phyloP scores from a whole-genome alignment of 2,329 filamentous ascomycete species.

The Mycogone perniciosa region DNA sequence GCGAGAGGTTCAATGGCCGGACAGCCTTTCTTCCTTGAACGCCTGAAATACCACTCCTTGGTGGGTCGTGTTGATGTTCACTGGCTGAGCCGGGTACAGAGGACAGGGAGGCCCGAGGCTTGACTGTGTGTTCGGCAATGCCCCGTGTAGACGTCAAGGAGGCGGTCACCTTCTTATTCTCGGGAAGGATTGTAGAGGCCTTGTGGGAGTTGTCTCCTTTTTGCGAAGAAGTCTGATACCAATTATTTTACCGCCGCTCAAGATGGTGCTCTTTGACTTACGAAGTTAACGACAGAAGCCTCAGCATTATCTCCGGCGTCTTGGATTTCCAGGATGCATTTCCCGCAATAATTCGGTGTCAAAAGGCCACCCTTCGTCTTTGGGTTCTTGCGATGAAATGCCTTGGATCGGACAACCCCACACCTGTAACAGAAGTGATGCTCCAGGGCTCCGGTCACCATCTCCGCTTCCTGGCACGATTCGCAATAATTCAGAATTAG shows the following conservation, averaged over 20 bases:
- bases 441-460: constrained; percentile 18
- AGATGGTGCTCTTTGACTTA: constrained; percentile 14
- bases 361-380: constrained; percentile 20
- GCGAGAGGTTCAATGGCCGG: neutral
- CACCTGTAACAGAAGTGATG: constrained; percentile 37
- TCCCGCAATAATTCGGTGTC: constrained; percentile 28
- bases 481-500: constrained; percentile 30
- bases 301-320: constrained; percentile 20
- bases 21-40: neutral
- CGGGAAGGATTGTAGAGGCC: neutral
- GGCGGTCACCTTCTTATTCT: neutral
- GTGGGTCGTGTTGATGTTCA: neutral
- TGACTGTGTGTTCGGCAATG: neutral
- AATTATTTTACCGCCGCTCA: neutral
- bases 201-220: neutral
- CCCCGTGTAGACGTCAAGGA: neutral
- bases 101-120: neutral
- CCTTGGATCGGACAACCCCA: constrained; percentile 21
- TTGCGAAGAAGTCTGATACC: neutral
- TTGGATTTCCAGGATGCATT: constrained; percentile 22
- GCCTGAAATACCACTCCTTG: too few relatives aligned
- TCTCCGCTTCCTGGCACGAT: constrained; percentile 25
- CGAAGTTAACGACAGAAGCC: constrained; percentile 21
- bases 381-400: constrained; percentile 19
- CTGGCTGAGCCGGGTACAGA: neutral